A percentile compares a stretch with the other conserved stretches of the same genome.
These are phyloP conservation scores for Cystofilobasidium capitatum DNA, from an alignment of 768 basidiomycete species.

Conservation along the genomic window DNA sequence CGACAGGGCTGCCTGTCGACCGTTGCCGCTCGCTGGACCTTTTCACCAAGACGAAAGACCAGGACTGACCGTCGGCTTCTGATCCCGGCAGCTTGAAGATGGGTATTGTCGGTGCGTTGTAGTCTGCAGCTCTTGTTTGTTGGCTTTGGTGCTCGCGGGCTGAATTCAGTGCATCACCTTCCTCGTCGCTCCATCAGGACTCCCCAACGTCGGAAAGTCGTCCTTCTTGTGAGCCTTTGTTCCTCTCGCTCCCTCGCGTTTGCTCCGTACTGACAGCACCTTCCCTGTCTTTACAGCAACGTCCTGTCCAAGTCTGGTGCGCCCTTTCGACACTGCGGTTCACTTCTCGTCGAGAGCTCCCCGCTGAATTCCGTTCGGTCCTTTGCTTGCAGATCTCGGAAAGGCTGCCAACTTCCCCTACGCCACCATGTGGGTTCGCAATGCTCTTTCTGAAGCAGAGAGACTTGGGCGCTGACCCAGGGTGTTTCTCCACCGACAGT, in stretches of 20 bases:
- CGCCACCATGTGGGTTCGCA: slow-evolving; percentile 35
- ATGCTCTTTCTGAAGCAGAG: slow-evolving; percentile 7
- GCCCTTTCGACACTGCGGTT: neutral
- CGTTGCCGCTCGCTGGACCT: neutral
- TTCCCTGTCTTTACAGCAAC: slow-evolving; percentile 45
- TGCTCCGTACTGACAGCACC: neutral
- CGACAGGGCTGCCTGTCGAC: neutral
- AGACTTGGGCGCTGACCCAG: neutral
- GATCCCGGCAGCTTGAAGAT: slow-evolving; percentile 49
- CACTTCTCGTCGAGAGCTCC: neutral
- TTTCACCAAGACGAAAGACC: neutral
- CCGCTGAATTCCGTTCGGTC: neutral
- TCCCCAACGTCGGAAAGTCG: slow-evolving; percentile 96
- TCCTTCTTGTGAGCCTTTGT: slow-evolving; percentile 70
- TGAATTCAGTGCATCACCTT: neutral
- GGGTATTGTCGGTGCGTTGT: slow-evolving; percentile 85
- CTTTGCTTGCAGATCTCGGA: slow-evolving; percentile 54
- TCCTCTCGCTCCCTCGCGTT: neutral
- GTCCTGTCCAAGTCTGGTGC: slow-evolving; percentile 78
- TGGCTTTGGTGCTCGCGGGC: neutral
- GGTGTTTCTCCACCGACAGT: slow-evolving; percentile 52
- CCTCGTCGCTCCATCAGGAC: slow-evolving; percentile 44
- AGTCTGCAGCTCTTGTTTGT: neutral
- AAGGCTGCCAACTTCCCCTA: slow-evolving; percentile 98
- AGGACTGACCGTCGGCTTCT: neutral